Evolutionary conservation across 495 filamentous ascomycete genomes (phyloP), one percentile per base, ranked within the genome.

Genomic region (Pseudomonodictys pantanalensis): DNA sequence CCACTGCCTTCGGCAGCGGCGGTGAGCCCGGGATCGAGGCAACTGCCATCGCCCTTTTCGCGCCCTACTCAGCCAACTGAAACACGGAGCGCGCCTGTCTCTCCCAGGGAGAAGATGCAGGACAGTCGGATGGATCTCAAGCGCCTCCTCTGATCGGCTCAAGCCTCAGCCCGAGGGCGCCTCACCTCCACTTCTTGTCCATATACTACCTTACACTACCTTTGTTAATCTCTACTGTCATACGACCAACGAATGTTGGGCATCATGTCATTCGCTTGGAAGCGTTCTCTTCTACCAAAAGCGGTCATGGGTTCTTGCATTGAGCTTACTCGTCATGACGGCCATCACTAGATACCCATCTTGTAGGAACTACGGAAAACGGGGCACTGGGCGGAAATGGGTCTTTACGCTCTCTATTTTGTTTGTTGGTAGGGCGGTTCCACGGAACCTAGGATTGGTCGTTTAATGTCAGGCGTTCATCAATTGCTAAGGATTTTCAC

Each of bases 81-180:
- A 41, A 52, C 63, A 22, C 52, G 35, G 28, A 66, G 63, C 46
- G 63, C 63, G 32, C 63, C 63, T 43, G 50, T 38, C 15, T 58
- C 58, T 29, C 63, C 63, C 0, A 32, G 24, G 23, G 18, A 18
- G 9, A 57, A 50, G 43, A 38, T 10, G 23, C 52, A 57, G 12
- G 63, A 66, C 48, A 58, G 23, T n/a, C 44, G 63, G 46, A 66
- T 66, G 63, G 62, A 58, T 32, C 45, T 66, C 15, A 25, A 28
- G 32, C 18, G 23, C 43, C 53, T 66, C 22, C 38, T 60, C 6
- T 64, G 25, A 29, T 22, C 22, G 23, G 8, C 32, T 18, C 43
- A n/a, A 22, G 29, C 8, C 11, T 25, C 29, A 56, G 8, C 26
- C 20, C 53, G 8, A 24, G 12, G 10, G 10, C 10, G 9, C 7